Conservation (phyloP, 495 filamentous ascomycete species). For the Penicillium canariense region DNA sequence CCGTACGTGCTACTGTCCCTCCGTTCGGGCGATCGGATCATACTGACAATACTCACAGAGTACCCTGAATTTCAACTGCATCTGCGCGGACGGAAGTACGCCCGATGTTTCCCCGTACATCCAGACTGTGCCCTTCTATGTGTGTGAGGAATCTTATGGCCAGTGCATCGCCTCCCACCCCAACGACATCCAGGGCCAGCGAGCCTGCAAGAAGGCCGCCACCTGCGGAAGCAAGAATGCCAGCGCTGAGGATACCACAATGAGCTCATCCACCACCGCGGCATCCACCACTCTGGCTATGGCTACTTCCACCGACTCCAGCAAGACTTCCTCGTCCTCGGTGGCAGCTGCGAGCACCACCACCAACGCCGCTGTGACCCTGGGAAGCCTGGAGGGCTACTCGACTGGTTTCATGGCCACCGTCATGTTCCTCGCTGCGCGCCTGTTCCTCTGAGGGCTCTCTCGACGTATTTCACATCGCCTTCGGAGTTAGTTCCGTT, state of each 20-base stretch:
- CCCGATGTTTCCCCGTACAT: conserved; percentile 53
- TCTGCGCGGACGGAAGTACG: conserved; percentile 48
- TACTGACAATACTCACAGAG: conserved; percentile 30
- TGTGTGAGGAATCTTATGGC: conserved; percentile 49
- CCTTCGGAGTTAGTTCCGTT: background rate
- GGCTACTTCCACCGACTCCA: conserved; percentile 27
- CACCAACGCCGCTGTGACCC: conserved; percentile 36
- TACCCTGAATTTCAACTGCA: conserved; percentile 52
- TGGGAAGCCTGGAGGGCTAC: conserved; percentile 35
- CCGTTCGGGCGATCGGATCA: background rate
- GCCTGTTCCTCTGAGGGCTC: conserved; percentile 46
- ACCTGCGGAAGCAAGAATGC: conserved; percentile 52
- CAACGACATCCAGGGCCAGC: conserved; percentile 43
- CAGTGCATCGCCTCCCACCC: conserved; percentile 51
- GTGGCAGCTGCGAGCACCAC: conserved; percentile 30
- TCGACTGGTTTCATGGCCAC: conserved; percentile 50
- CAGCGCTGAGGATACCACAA: conserved; percentile 26
- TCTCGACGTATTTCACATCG: background rate
- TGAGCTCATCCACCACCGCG: conserved; percentile 17
- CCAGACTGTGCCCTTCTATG: conserved; percentile 56
- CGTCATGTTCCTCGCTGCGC: conserved; percentile 47
- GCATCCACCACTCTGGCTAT: conserved; percentile 28
- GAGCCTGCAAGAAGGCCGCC: conserved; percentile 40
- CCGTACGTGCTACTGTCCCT: conserved; percentile 33
- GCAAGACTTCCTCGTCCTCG: conserved; percentile 26